These are phyloP conservation scores for Draba incana DNA, from an alignment of 345 rosid species.

Conservation along the genomic window DNA sequence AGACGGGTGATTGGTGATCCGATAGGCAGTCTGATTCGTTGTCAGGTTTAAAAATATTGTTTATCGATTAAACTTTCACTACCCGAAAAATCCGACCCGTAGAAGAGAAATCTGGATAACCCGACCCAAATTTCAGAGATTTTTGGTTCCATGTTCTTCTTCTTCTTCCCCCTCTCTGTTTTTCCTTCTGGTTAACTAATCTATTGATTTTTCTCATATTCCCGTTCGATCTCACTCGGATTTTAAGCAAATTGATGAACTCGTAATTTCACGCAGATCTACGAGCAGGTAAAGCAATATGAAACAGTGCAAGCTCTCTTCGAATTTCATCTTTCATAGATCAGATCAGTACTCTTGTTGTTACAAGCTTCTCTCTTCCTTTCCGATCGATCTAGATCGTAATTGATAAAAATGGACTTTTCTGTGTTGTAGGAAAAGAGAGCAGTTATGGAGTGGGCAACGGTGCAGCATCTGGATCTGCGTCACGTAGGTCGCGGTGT, in stretches of 20 bases:
- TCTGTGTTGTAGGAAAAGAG: slow-evolving; percentile 2
- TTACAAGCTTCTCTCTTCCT: slow-evolving; percentile 6
- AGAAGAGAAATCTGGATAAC: slow-evolving; percentile 9
- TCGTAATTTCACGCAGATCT: slow-evolving; percentile 33
- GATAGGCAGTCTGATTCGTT: too few relatives aligned
- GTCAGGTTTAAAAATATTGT: too few relatives aligned
- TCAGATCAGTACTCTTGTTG: slow-evolving; percentile 30
- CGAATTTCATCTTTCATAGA: slow-evolving; percentile 4
- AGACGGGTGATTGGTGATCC: too few relatives aligned
- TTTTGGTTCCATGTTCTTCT: slow-evolving; percentile 27
- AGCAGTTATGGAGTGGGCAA: slow-evolving; percentile 86
- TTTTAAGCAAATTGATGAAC: slow-evolving; percentile 30
- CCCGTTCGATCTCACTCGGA: slow-evolving; percentile 34
- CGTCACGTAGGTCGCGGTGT: slow-evolving; percentile 78
- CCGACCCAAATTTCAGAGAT: slow-evolving; percentile 28
- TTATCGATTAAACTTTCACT: neutral
- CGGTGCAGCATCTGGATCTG: slow-evolving; percentile 97
- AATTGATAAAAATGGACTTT: slow-evolving; percentile 1
- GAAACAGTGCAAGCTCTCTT: slow-evolving; percentile 16
- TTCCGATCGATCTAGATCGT: slow-evolving; percentile 28
- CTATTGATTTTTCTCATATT: slow-evolving; percentile 15
- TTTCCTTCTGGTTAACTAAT: slow-evolving; percentile 6
- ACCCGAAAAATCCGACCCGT: slow-evolving; percentile 28
- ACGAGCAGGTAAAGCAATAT: slow-evolving; percentile 32
- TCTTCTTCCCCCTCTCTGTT: slow-evolving; percentile 16